Evolutionary conservation across 1,284 basidiomycete genomes (phyloP), one percentile per base, ranked within the genome.

Genomic region (Sphaerobolus stellatus): DNA sequence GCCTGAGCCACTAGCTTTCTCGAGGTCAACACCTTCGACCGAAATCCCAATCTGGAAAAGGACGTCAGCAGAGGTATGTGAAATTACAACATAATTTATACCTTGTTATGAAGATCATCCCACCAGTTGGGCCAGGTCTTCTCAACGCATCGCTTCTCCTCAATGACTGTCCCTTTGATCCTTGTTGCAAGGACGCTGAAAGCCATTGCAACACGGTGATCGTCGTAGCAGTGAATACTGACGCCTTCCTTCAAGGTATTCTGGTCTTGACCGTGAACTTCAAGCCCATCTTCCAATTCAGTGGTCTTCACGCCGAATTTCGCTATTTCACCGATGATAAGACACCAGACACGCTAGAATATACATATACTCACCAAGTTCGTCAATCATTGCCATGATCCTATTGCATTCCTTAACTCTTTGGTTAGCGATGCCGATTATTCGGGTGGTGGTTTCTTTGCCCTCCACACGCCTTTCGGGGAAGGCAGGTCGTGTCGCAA

Each of bases 101-200:
- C 91, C 82, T 94, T 95, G 75, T 92, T 93, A 68, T 92, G 84
- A 22, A 99, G 78, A 70, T 98, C 97, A 67, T 99, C 97, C 94
- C 96, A 99, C 92, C 95, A 99, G 68, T 95, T 94, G 2, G 97
- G 96, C 96, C 96, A 99, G 0, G 97, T 99, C 81, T 99, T 99
- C 73, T 98, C 96, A 22, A 99, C 96, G 66, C 96, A 98, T 52
- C 96, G 81, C 74, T 97, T 98, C 75, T 99, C 96, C 67, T 98
- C 94, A 34, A 99, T 77, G 57, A 94, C 75, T 1, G 92, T 92
- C 27, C 83, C 85, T 31, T 80, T 74, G 27, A 94, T 76, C 2
- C 92, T 80, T 7, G 86, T 81, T 3, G 88, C 87, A 18, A 99
- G 77, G 20, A 98, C 93, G 56, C 89, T 88, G 76, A 98, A 98